Evolutionary conservation across 768 basidiomycete genomes (phyloP).

Genomic region (Calocera viscosa): DNA sequence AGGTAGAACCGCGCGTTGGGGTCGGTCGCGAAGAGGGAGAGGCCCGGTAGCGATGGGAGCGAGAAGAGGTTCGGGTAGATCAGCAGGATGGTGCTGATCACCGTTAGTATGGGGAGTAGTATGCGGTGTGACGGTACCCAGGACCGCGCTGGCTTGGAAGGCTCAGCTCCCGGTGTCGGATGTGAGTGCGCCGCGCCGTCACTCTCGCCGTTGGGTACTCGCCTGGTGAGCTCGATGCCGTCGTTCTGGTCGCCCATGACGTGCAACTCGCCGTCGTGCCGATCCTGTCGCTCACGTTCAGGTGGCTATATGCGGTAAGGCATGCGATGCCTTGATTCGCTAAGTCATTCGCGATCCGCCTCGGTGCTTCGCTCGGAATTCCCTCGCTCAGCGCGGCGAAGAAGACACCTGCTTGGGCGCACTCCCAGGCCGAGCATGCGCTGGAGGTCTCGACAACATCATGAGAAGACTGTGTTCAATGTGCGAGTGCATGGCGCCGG

Average conservation of each 20-base stretch:
- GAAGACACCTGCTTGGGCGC: no score
- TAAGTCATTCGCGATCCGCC: background rate
- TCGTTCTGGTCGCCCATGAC: background rate
- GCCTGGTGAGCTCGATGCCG: background rate
- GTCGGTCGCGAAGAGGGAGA: background rate
- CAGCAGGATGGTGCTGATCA: background rate
- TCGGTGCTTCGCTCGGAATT: no score
- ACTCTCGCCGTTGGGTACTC: background rate
- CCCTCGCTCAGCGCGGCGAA: no score
- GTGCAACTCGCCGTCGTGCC: background rate
- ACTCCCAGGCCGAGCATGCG: no score
- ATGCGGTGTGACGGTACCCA: background rate
- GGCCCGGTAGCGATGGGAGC: background rate
- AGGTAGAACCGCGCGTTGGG: background rate
- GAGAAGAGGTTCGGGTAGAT: background rate
- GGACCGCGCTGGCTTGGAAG: background rate
- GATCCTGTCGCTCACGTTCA: background rate
- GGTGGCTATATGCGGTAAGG: background rate
- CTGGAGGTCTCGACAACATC: background rate
- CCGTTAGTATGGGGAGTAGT: background rate
- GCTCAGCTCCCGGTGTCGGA: background rate
- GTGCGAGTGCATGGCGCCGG: no score
- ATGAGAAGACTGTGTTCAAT: background rate
- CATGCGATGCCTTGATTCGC: background rate
- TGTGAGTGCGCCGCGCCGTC: background rate